phyloP scores from a whole-genome alignment of 169 alveolate genomes.

The Fabrea salina region DNA sequence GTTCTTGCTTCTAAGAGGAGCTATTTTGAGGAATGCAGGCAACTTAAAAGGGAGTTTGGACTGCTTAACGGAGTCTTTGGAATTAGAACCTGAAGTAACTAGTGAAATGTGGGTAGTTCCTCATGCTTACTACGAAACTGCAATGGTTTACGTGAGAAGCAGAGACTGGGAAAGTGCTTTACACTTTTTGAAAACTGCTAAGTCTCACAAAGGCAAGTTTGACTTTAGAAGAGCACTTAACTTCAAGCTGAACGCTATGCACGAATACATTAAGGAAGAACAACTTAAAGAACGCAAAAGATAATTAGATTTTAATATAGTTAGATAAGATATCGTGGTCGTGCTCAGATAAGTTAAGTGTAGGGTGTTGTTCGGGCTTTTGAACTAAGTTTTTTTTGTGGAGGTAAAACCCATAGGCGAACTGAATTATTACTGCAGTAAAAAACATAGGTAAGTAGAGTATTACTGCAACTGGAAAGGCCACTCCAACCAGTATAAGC shows the following conservation, averaged over 20 bases:
- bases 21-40: constrained; percentile 13
- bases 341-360: too few relatives aligned
- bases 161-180: constrained; percentile 10
- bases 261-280: neutral
- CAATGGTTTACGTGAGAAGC: neutral
- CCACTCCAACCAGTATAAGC: neutral
- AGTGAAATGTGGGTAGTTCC: constrained; percentile 27
- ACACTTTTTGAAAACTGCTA: neutral
- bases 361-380: too few relatives aligned
- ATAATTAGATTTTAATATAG: neutral
- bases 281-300: constrained; percentile 9
- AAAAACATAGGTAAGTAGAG: neutral
- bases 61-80: neutral
- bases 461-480: neutral
- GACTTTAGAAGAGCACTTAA: neutral
- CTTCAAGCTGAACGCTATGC: neutral
- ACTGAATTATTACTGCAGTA: neutral
- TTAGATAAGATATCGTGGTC: too few relatives aligned
- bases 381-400: too few relatives aligned
- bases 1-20: constrained; percentile 14
- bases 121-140: constrained; percentile 12
- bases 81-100: neutral
- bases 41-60: neutral
- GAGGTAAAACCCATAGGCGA: neutral
- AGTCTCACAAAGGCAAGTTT: neutral